phyloP scores from a whole-genome alignment of 2,329 filamentous ascomycete genomes.

The Leptographium radiaticola region DNA sequence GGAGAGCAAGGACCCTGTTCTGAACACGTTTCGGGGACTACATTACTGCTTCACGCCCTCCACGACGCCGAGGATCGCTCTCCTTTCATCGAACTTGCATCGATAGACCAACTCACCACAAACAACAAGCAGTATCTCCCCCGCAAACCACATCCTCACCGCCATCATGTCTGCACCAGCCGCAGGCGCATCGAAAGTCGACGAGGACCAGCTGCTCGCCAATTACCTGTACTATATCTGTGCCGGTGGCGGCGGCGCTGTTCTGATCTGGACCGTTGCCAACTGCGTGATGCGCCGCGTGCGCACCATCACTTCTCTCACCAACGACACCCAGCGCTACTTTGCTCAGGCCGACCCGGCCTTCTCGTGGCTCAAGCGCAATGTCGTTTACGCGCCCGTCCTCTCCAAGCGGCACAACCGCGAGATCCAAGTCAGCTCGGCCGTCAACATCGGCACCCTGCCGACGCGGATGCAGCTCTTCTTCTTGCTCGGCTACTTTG shows the following conservation, averaged over 20 bases:
- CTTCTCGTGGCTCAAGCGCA: conserved; percentile 50
- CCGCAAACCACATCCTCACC: background rate
- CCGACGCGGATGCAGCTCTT: conserved; percentile 67
- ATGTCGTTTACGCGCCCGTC: conserved; percentile 58
- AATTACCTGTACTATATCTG: conserved; percentile 51
- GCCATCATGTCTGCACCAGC: background rate
- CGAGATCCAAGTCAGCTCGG: conserved; percentile 48
- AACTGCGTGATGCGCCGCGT: conserved; percentile 53
- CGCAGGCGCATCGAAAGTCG: conserved; percentile 11
- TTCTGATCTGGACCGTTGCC: conserved; percentile 54
- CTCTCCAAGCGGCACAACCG: conserved; percentile 65
- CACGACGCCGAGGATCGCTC: too few species aligned
- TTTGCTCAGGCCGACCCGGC: conserved; percentile 48
- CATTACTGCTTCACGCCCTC: too few species aligned
- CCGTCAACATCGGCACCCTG: conserved; percentile 53
- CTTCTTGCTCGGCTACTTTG: conserved; percentile 54
- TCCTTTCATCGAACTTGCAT: too few species aligned
- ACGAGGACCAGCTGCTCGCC: conserved; percentile 41
- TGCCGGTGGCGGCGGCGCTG: conserved; percentile 45
- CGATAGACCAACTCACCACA: too few species aligned
- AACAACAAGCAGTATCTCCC: background rate
- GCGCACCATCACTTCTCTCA: conserved; percentile 61
- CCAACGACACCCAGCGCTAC: conserved; percentile 68
- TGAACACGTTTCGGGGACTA: background rate
- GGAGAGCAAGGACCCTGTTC: background rate